phyloP scores from a whole-genome alignment of 768 basidiomycete genomes.

The Rhizopogon rudus region DNA sequence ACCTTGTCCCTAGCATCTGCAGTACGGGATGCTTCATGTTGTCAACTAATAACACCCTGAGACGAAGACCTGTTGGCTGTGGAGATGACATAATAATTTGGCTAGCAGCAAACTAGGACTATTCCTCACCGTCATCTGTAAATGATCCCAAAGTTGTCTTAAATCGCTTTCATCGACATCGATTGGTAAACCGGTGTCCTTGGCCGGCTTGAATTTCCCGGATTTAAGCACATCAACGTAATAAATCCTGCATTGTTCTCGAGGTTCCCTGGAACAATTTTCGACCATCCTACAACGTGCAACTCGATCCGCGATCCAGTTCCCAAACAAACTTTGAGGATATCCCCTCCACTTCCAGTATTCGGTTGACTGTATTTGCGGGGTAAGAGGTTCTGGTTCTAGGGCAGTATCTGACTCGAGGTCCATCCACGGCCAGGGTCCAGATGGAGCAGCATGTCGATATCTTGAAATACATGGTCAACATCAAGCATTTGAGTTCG shows the following conservation, averaged over 20 bases:
- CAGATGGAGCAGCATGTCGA: constrained; percentile 38
- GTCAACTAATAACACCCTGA: constrained; percentile 35
- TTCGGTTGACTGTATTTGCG: background rate
- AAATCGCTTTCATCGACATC: constrained; percentile 9
- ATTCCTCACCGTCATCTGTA: constrained; percentile 12
- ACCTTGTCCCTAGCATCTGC: constrained; percentile 49
- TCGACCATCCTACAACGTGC: constrained; percentile 18
- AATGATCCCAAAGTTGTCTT: constrained; percentile 13
- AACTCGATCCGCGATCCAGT: constrained; percentile 40
- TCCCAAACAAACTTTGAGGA: constrained; percentile 42
- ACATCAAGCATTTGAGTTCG: background rate
- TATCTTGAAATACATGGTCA: constrained; percentile 5
- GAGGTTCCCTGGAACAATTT: background rate
- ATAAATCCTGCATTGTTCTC: constrained; percentile 11
- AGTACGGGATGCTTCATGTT: constrained; percentile 41
- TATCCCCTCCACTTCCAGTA: constrained; percentile 26
- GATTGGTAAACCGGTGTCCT: background rate
- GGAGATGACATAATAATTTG: background rate
- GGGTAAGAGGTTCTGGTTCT: constrained; percentile 7
- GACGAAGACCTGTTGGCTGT: constrained; percentile 11
- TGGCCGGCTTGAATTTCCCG: constrained; percentile 25
- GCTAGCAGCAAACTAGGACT: background rate
- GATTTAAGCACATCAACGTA: constrained; percentile 36
- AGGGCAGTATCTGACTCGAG: background rate
- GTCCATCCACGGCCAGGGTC: constrained; percentile 27